These are phyloP conservation scores for Trichoderma pleuroti DNA, from an alignment of 2,329 filamentous ascomycete species.

Conservation along the genomic window DNA sequence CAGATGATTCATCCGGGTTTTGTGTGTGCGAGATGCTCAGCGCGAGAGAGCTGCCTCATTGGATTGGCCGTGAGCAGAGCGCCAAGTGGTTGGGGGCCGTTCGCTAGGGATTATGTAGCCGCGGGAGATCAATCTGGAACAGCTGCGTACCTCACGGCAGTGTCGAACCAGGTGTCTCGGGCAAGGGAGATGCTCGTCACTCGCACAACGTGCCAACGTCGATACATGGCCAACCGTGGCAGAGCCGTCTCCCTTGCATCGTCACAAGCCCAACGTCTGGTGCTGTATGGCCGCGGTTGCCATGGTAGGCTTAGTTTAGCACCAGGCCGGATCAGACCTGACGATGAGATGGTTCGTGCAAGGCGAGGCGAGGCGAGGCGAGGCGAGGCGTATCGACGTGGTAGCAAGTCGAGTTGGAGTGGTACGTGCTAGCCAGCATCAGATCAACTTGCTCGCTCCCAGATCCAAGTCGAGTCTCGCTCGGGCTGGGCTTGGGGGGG, in stretches of 20 bases:
- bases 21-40: background rate
- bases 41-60: background rate
- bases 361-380: background rate
- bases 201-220: background rate
- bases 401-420: background rate
- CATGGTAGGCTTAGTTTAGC: background rate
- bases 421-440: background rate
- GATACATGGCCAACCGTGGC: background rate
- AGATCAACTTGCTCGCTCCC: background rate
- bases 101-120: conserved; percentile 14
- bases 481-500: background rate
- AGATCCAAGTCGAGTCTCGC: background rate
- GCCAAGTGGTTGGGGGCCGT: background rate
- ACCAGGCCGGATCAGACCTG: background rate
- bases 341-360: conserved; percentile 1
- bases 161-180: conserved; percentile 17
- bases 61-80: background rate
- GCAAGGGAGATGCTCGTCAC: conserved; percentile 11
- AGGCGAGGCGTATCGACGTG: background rate
- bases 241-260: conserved; percentile 2
- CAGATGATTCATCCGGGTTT: background rate
- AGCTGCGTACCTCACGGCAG: conserved; percentile 11
- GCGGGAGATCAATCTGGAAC: conserved; percentile 23
- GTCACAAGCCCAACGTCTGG: background rate
- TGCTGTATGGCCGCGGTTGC: background rate